phyloP scores from a whole-genome alignment of 495 filamentous ascomycete species.

The Penicillium ochrochloron region DNA sequence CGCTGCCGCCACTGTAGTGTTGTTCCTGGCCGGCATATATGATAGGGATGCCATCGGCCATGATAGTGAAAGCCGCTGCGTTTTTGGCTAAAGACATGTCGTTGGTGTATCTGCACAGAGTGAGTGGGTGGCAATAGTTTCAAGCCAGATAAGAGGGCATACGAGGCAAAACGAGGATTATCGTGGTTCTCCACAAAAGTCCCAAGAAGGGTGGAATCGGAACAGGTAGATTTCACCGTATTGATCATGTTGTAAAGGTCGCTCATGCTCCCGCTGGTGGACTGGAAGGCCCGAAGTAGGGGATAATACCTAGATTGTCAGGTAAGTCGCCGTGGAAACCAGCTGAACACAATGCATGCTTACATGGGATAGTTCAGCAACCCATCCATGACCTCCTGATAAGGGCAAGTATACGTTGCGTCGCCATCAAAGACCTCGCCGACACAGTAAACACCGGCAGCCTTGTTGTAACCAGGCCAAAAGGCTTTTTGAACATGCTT shows the following conservation, averaged over 20 bases:
- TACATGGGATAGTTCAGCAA: conserved; percentile 68
- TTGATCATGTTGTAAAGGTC: conserved; percentile 63
- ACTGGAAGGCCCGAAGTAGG: conserved; percentile 65
- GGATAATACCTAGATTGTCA: conserved; percentile 51
- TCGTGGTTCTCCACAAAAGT: conserved; percentile 86
- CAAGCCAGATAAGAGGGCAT: conserved; percentile 8
- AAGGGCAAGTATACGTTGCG: conserved; percentile 62
- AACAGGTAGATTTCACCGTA: conserved; percentile 57
- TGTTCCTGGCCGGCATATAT: conserved; percentile 78
- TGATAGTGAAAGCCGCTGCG: conserved; percentile 71
- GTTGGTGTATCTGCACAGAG: conserved; percentile 49
- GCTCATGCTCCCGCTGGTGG: conserved; percentile 60
- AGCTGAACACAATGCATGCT: conserved; percentile 2
- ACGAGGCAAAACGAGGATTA: conserved; percentile 66
- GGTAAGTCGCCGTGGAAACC: neutral
- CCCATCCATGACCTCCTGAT: conserved; percentile 63
- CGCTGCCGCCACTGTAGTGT: conserved; percentile 64
- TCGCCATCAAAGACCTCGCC: conserved; percentile 73
- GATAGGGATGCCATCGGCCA: conserved; percentile 71
- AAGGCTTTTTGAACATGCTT: conserved; percentile 74
- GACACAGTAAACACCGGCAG: conserved; percentile 71
- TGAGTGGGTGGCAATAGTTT: neutral
- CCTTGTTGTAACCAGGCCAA: conserved; percentile 64
- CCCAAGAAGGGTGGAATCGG: conserved; percentile 68
- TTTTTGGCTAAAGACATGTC: conserved; percentile 64